A percentile compares a stretch with the other conserved stretches of the same genome.
These are phyloP conservation scores for Calonectria pseudoturangicola DNA, from an alignment of 2,329 filamentous ascomycete species.

Conservation along the genomic window DNA sequence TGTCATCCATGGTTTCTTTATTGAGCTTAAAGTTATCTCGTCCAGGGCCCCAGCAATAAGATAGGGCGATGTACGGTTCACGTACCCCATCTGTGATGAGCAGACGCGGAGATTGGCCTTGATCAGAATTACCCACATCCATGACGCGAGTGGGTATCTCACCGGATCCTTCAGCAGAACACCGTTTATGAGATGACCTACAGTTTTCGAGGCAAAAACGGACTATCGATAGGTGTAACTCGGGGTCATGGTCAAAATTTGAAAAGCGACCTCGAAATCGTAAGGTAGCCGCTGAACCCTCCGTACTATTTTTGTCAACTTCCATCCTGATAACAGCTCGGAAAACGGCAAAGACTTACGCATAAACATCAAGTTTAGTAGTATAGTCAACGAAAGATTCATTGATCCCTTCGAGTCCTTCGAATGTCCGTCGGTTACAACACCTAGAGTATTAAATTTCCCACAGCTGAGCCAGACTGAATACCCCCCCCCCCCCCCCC, in stretches of 20 bases:
- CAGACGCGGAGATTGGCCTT: background rate
- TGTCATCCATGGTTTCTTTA: background rate
- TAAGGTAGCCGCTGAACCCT: background rate
- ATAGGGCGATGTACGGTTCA: conserved; percentile 12
- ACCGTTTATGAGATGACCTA: background rate
- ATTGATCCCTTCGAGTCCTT: background rate
- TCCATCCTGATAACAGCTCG: background rate
- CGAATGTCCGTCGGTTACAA: background rate
- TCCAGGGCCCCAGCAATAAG: conserved; percentile 11
- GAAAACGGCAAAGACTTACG: background rate
- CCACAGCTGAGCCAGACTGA: background rate
- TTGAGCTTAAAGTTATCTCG: background rate
- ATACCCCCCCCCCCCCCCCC: background rate
- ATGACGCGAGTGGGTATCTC: conserved; percentile 12
- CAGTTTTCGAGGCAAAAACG: background rate
- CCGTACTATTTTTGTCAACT: background rate
- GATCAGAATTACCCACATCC: background rate
- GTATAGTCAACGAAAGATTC: background rate
- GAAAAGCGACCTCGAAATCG: background rate
- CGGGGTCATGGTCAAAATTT: background rate
- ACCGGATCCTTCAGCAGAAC: background rate
- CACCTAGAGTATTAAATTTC: background rate
- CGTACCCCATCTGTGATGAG: background rate
- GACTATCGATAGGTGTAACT: background rate
- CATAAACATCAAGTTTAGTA: conserved; percentile 2